A percentile compares a stretch with the other conserved stretches of the same genome.
Evolutionary conservation across 2,329 filamentous ascomycete species (phyloP).

Genomic region (Leptodontidium sp.): DNA sequence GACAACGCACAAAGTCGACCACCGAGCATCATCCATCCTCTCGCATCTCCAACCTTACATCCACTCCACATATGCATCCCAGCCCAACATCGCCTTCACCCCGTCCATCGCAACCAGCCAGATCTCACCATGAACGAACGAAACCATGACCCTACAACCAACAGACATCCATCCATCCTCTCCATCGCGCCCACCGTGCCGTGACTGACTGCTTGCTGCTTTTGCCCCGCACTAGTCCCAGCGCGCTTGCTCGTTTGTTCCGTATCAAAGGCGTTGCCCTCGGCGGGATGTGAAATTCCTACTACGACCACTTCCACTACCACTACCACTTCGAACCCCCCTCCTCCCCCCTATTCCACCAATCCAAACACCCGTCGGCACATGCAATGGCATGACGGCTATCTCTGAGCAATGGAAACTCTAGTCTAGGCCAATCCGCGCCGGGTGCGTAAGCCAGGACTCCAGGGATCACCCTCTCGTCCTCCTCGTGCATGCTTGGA

Average conservation of each 20-base stretch:
- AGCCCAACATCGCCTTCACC: slow-evolving; percentile 29
- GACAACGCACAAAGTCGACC: slow-evolving; percentile 17
- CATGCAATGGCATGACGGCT: slow-evolving; percentile 44
- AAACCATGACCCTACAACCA: slow-evolving; percentile 11
- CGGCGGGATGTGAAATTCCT: slow-evolving; percentile 21
- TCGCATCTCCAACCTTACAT: slow-evolving; percentile 6
- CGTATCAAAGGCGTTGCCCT: slow-evolving; percentile 28
- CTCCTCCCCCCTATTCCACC: slow-evolving; percentile 36
- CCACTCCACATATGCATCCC: slow-evolving; percentile 37
- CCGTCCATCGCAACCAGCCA: slow-evolving; percentile 23
- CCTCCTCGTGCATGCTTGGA: slow-evolving; percentile 43
- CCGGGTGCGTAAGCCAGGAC: slow-evolving; percentile 40
- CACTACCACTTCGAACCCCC: slow-evolving; percentile 29
- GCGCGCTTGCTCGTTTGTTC: slow-evolving; percentile 51
- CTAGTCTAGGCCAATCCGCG: slow-evolving; percentile 42
- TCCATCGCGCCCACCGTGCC: slow-evolving; percentile 24
- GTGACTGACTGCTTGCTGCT: slow-evolving; percentile 34
- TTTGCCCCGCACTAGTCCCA: slow-evolving; percentile 47
- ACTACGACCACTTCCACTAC: slow-evolving; percentile 30
- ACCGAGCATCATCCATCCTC: slow-evolving; percentile 11
- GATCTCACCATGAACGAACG: slow-evolving; percentile 16
- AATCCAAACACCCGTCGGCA: slow-evolving; percentile 40
- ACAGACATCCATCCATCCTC: neutral
- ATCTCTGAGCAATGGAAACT: slow-evolving; percentile 47
- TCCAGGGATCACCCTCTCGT: slow-evolving; percentile 44